Evolutionary conservation across 257 asterid species (phyloP).

Genomic region (Ocimum tenuiflorum): DNA sequence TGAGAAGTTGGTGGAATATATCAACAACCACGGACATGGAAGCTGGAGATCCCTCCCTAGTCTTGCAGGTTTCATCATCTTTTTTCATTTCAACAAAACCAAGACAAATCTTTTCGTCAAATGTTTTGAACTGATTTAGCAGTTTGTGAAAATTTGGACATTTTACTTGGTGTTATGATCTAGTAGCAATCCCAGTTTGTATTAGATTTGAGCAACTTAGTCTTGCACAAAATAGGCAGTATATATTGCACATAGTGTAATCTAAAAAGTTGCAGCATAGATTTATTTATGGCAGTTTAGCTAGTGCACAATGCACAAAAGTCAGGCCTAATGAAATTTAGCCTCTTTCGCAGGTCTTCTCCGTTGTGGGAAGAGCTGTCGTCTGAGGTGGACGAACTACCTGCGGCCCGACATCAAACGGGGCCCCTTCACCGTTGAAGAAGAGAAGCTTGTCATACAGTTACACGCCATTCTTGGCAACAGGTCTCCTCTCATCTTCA

Average conservation of each 20-base stretch:
- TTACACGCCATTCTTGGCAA: slow-evolving; percentile 90
- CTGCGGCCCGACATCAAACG: slow-evolving; percentile 91
- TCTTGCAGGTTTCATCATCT: slow-evolving; percentile 53
- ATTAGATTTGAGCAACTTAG: neutral
- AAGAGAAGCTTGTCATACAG: slow-evolving; percentile 85
- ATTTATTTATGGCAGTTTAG: too few species aligned
- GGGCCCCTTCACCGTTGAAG: slow-evolving; percentile 72
- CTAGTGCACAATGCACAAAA: too few species aligned
- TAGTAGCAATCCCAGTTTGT: neutral
- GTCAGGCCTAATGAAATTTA: neutral
- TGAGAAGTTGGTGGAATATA: slow-evolving; percentile 55
- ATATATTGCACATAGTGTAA: too few species aligned
- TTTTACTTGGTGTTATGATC: neutral
- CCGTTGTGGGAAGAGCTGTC: slow-evolving; percentile 94
- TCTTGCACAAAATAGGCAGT: neutral
- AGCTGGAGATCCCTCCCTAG: slow-evolving; percentile 91
- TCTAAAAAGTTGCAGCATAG: too few species aligned
- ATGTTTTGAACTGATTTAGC: neutral
- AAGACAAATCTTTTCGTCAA: neutral
- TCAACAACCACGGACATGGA: slow-evolving; percentile 76
- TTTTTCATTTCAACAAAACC: neutral
- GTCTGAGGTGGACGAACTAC: slow-evolving; percentile 87
- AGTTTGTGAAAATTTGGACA: neutral
- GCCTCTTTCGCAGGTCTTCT: slow-evolving; percentile 49
- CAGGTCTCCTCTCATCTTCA: slow-evolving; percentile 38